Evolutionary conservation across 139 green algal genomes (phyloP).

Genomic region (Eudorina sp.): DNA sequence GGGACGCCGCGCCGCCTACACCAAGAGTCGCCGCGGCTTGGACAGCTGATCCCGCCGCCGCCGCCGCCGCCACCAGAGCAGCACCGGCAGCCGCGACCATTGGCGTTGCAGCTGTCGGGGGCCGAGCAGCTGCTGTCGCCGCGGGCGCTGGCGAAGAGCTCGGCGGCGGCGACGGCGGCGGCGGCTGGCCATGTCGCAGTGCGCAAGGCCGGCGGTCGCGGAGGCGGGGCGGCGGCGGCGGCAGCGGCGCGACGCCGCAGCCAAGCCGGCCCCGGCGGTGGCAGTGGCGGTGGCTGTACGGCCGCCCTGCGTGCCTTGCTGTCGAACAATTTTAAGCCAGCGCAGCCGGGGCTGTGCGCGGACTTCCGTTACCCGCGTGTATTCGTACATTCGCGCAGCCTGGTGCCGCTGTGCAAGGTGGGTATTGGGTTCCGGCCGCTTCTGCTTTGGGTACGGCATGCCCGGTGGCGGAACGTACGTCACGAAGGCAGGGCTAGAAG

Average conservation of each 20-base stretch:
- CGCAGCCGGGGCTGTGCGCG: background rate
- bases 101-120: background rate
- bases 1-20: too few species aligned
- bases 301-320: background rate
- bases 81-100: background rate
- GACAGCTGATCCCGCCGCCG: too few species aligned
- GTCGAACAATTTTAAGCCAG: background rate
- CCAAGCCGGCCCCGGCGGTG: background rate
- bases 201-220: too few species aligned
- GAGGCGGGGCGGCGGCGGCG: background rate
- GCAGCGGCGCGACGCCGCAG: background rate
- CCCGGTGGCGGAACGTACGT: too few species aligned
- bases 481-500: too few species aligned
- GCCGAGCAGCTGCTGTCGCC: background rate
- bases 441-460: too few species aligned
- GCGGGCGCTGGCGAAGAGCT: background rate
- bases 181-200: background rate
- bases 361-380: background rate
- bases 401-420: conserved; percentile 9
- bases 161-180: too few species aligned
- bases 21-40: too few species aligned
- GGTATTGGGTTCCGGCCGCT: too few species aligned
- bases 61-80: background rate
- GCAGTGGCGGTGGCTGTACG: background rate
- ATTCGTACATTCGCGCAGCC: background rate